Evolutionary conservation across 208 protist species (phyloP), one percentile per base, ranked within the genome.

Genomic region (Strigomonas culicis): DNA sequence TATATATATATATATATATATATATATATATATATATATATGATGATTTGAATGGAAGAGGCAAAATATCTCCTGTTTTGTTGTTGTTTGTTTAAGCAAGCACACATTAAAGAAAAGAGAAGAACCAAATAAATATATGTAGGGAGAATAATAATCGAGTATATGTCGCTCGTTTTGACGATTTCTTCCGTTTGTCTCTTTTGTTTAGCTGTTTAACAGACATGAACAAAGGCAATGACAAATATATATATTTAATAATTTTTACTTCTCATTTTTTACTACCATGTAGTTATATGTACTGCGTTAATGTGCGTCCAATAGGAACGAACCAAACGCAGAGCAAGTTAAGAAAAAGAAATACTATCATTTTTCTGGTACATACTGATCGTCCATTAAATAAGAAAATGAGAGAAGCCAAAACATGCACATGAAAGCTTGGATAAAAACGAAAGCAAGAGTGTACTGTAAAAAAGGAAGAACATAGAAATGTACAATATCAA

Each of bases 91-190:
- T 51, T 69, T 63, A 30, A 56, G 0, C 21, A 17, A 47, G 52
- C 39, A n/a, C 11, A 11, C 49, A n/a, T 43, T 47, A 30, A 43
- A 39, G 44, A 65, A 21, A 44, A 46, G 19, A 28, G 28, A 41
- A 65, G 34, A 53, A 10, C 2, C 25, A 21, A 36, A 63, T 4
- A 55, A 43, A 6, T 11, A 22, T 57, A 41, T n/a, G 4, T 34
- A 56, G 24, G 49, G 68, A 19, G 8, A 74, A 32, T 62, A 2
- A 28, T 27, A 60, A 61, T 56, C 49, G 53, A 74, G 65, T 32
- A 70, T n/a, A n/a, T n/a, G n/a, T n/a, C n/a, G n/a, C n/a, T n/a
- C n/a, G n/a, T n/a, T n/a, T n/a, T n/a, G n/a, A n/a, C n/a, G n/a
- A n/a, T n/a, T n/a, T n/a, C n/a, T n/a, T n/a, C n/a, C n/a, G n/a